Evolutionary conservation across 2,329 filamentous ascomycete genomes (phyloP), one percentile per base, ranked within the genome.

Genomic region (Aspergillus japonicus): DNA sequence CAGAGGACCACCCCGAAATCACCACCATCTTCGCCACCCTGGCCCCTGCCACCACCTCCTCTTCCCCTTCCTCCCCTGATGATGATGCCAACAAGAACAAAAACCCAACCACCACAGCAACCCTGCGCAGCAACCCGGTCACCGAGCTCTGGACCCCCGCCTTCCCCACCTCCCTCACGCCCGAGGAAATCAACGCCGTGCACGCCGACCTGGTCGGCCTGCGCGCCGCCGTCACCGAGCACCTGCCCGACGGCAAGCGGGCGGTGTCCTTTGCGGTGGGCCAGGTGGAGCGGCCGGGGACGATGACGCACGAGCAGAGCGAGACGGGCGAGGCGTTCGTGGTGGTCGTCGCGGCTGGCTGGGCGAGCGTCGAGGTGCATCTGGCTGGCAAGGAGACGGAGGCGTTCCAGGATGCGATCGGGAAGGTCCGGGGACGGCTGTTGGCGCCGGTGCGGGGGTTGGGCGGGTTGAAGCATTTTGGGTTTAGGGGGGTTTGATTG

Each of bases 341-440:
- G 57, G 77, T 78, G 64, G 65, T 80, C 4, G 59, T 77, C n/a
- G 73, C 75, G 19, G 71, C 83, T 56, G 83, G 83, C 5, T 86
- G 84, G 84, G 71, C 78, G 54, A 81, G 74, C 64, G 73, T 81
- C 21, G 79, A 83, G 39, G 74, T 73, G 51, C 84, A 86, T 69
- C 72, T 78, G 75, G 70, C 70, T 52, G 82, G 77, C 33, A 72
- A 77, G 56, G 72, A 81, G 63, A 79, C 78, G 29, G 71, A 77
- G 62, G 73, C 69, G 26, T 85, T 85, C 67, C 69, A 66, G 35
- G 69, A 74, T 23, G 71, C 75, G 16, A 77, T 82, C 59, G 58
- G 60, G 52, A 68, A 75, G 31, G 60, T 85, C 63, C 75, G 78
- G 60, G 74, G 77, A 54, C 78, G 73, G 53, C 67, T 71, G 68